Evolutionary conservation across 805 yeast genomes (phyloP), one percentile per base, ranked within the genome.

Genomic region (Schwanniomyces vanrijiae): DNA sequence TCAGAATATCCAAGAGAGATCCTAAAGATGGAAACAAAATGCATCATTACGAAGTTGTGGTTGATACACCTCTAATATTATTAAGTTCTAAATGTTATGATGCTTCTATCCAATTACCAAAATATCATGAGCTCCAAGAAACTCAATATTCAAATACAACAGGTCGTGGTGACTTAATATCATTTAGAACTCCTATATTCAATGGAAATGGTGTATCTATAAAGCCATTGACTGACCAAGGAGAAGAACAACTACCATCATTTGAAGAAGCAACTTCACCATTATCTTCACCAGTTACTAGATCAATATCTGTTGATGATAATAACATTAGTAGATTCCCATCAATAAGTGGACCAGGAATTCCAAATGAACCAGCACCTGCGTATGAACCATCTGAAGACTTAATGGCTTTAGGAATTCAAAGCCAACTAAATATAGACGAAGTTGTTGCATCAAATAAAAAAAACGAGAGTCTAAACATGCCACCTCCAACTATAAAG

Each of bases 1-100:
- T 87, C 47, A 69, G 94, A 47, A 80, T 87, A 22, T 80, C 88
- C 10, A 82, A 78, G 54, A 82, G 82, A 1, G 86, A 83, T 48
- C 75, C 79, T 0, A 60, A 65, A 40, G 75, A 55, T 44, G 59
- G 67, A 46, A 59, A 42, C 47, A 79, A 78, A 51, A 65, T 81
- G 68, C 90, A 85, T 55, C 91, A 87, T 61, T 87, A 83, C 57
- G 95, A 87, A 55, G 91, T 87, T 18, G 80, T 87, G 38, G 86
- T 87, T 34, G 94, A 87, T 59, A 86, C 92, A 0, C 94, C 94
- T 0, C 72, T 87, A 31, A 74, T 78, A 28, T 59, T 73, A 48
- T 58, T 73, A 42, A 71, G 76, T 52, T 59, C 77, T 0, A 69
- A 68, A 48, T 73, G 77, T 53, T 64, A 62, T 50, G 76, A 69